These are phyloP conservation scores for Citrus trifoliata DNA, from an alignment of 345 rosid genomes.

Conservation along the genomic window DNA sequence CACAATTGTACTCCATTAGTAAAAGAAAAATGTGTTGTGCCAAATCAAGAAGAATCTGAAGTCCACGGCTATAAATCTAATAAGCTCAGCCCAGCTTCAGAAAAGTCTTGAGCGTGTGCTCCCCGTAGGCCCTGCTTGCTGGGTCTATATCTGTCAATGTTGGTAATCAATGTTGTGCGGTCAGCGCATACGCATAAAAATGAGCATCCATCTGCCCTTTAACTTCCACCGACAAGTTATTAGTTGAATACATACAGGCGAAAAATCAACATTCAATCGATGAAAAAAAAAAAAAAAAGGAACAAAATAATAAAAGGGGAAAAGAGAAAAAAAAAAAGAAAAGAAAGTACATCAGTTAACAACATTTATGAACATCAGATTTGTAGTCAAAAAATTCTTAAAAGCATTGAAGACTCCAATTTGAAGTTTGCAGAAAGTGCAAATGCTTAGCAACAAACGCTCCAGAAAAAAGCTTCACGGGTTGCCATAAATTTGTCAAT, in stretches of 20 bases:
- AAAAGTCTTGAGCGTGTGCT: background rate
- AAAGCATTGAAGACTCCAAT: background rate
- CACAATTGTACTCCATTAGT: no score
- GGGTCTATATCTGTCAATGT: background rate
- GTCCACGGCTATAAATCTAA: no score
- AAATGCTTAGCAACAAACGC: background rate
- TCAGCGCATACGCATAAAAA: background rate
- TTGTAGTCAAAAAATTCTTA: background rate
- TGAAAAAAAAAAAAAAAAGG: background rate
- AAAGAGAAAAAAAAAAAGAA: background rate
- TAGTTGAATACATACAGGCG: no score
- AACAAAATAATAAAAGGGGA: background rate
- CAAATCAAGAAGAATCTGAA: no score
- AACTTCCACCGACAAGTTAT: background rate
- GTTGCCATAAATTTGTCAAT: background rate
- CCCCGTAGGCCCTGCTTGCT: background rate
- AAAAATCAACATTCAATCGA: background rate
- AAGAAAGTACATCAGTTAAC: background rate
- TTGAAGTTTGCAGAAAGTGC: background rate
- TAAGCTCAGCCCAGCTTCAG: background rate
- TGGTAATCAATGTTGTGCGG: background rate
- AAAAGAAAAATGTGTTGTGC: no score
- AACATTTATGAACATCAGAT: background rate
- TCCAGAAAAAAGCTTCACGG: slow-evolving; percentile 8
- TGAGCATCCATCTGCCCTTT: background rate